A percentile compares a stretch with the other conserved stretches of the same genome.
Conservation (phyloP, 108 stramenopile species). For the Stephanodiscus minutulus region DNA sequence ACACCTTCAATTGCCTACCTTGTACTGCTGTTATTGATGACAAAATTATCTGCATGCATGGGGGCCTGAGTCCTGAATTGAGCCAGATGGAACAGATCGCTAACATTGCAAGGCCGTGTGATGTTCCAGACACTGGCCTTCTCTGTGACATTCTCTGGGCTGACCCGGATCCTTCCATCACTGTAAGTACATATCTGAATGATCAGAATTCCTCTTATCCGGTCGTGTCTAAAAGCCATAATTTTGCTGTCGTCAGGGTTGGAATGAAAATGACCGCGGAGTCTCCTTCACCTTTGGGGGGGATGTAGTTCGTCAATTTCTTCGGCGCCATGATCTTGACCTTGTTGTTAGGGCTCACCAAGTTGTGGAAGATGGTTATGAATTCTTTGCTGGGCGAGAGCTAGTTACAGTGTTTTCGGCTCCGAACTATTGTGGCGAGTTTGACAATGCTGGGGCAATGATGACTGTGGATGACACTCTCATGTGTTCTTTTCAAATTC, state of each 20-base stretch:
- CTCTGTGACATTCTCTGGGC: slow-evolving; percentile 99
- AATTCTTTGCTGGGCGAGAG: slow-evolving; percentile 97
- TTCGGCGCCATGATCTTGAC: slow-evolving; percentile 97
- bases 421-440: slow-evolving; percentile 99
- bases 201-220: background rate
- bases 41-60: slow-evolving; percentile 99
- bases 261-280: slow-evolving; percentile 99
- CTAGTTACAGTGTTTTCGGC: slow-evolving; percentile 97
- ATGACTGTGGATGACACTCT: slow-evolving; percentile 97
- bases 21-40: slow-evolving; percentile 98
- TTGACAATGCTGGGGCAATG: slow-evolving; percentile 99
- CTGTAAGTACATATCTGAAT: slow-evolving; percentile 62
- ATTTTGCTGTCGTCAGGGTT: slow-evolving; percentile 65
- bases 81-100: slow-evolving; percentile 97
- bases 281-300: slow-evolving; percentile 99
- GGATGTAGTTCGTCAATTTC: slow-evolving; percentile 98
- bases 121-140: slow-evolving; percentile 98
- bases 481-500: slow-evolving; percentile 96
- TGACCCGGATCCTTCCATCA: slow-evolving; percentile 96
- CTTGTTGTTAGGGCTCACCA: slow-evolving; percentile 99
- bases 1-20: slow-evolving; percentile 99
- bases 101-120: slow-evolving; percentile 95
- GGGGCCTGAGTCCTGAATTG: slow-evolving; percentile 96
- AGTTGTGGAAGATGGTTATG: slow-evolving; percentile 99
- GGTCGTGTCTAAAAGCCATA: background rate